Base-by-base conservation (phyloP, 768 basidiomycete species). In the Mycena rosella region DNA sequence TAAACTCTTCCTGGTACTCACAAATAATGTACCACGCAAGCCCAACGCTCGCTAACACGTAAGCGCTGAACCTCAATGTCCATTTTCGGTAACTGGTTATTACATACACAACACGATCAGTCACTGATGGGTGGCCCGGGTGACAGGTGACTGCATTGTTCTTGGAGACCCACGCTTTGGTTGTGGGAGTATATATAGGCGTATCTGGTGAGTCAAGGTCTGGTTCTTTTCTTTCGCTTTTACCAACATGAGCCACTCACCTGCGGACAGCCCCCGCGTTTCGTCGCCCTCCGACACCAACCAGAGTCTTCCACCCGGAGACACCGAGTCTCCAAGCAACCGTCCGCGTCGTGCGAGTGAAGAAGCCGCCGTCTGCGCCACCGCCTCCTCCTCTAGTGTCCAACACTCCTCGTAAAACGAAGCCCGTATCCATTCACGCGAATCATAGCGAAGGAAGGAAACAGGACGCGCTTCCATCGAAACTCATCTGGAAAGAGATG, bases 191-290 rank as follows among this genome's bases (percentile, higher is more conserved):
- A 11, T 22, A 15, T 3, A 40, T 44, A 34, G 13, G 32, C 13
- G 32, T 34, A 44, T 44, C 18, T 44, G 42, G 42, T 22, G n/a
- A 44, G 42, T 58, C 51, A 24, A 34, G 38, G 42, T 6, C 20
- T 44, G 29, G 20, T 53, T 61, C 38, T 5, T 51, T 13, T 52
- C 60, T 32, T 24, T 24, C 36, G 15, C 15, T 32, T 20, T 2
- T 30, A 29, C 51, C 40, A 44, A 44, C 49, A 60, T 60, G 60
- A 60, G 48, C 60, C 60, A 52, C 49, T 60, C 49, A 51, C 11
- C 26, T 29, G 7, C 5, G 10, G 32, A 34, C 40, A 27, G 11
- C 32, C 40, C 20, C 36, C 36, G 38, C 13, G 32, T 8, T 11
- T 5, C 36, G 18, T 26, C 53, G 5, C 22, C 24, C 32, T 26